These are phyloP conservation scores for Priceomyces haplophilus DNA, from an alignment of 805 yeast species.

Conservation along the genomic window DNA sequence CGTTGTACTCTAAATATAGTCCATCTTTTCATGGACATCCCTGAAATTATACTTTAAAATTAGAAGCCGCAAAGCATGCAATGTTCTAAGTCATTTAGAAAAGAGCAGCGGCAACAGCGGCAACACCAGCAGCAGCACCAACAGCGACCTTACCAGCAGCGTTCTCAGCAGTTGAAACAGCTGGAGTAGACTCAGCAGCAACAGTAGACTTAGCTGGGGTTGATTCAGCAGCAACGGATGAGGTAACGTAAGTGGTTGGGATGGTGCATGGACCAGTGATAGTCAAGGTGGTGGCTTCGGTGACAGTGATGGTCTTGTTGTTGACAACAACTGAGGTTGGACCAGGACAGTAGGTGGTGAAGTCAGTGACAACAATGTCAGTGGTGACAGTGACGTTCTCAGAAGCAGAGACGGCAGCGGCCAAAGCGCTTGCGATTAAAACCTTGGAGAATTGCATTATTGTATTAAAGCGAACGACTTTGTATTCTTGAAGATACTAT, in stretches of 20 bases:
- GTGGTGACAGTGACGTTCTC: conserved; percentile 49
- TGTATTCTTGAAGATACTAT: neutral
- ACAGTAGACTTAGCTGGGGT: conserved; percentile 17
- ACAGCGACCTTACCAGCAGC: conserved; percentile 44
- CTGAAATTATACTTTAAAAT: conserved; percentile 2
- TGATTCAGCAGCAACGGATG: conserved; percentile 15
- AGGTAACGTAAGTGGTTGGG: conserved; percentile 42
- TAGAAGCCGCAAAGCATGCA: neutral
- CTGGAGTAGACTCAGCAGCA: conserved; percentile 15
- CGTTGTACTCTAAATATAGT: neutral
- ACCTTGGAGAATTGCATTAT: conserved; percentile 38
- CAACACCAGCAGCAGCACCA: conserved; percentile 52
- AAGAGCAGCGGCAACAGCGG: conserved; percentile 49
- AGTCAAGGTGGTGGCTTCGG: conserved; percentile 77
- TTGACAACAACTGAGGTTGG: conserved; percentile 65
- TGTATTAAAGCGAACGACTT: conserved; percentile 20
- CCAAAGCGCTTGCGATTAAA: conserved; percentile 40
- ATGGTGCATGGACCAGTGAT: conserved; percentile 85
- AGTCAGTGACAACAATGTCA: conserved; percentile 60
- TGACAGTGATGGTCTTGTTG: conserved; percentile 69
- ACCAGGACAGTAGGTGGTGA: conserved; percentile 76
- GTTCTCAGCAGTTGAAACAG: conserved; percentile 26
- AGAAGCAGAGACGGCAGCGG: conserved; percentile 42
- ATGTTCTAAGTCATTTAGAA: conserved; percentile 27
- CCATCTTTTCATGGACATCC: neutral